Evolutionary conservation across 805 yeast genomes (phyloP), one percentile per base, ranked within the genome.

Genomic region (Saccharomycodes ludwigii): DNA sequence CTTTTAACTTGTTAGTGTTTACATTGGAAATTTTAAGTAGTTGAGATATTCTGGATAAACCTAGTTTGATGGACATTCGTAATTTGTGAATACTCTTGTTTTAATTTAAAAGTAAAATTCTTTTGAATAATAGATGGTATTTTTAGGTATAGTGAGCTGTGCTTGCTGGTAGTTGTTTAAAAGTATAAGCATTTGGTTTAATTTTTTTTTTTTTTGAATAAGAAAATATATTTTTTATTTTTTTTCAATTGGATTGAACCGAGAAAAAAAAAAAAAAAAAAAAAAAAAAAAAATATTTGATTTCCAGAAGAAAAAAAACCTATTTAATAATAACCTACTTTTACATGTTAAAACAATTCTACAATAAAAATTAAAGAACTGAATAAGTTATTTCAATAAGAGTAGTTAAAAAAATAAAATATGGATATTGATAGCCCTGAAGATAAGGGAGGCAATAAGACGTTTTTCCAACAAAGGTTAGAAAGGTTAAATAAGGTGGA

Each of bases 21-120:
- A 91, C 0, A 73, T 69, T 0, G 83, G 84, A 14, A 85, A 57
- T 15, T 4, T 41, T 30, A 9, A 77, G 58, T 3, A 79, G 61
- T 24, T 47, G 44, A 1, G 54, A 20, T 0, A 78, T 60, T 31
- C 85, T 56, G 3, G 59, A 39, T 9, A 80, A 58, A 2, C 82
- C 83, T 8, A 80, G 56, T 34, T 71, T 73, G 20, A 79, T 71
- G 21, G 65, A 59, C 72, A 68, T 65, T 14, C 10, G 15, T 14
- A 11, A 16, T 9, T 8, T 25, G 15, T 15, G 18, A 16, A 25
- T 15, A 25, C 17, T 13, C 15, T 25, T 25, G 28, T 25, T 4
- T 25, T 9, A 8, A 14, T 11, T 16, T 6, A 9, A 5, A 22
- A 7, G 28, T 11, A 25, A 25, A 25, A 25, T 16, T n/a, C n/a